These are phyloP conservation scores for Acacia pycnantha DNA, from an alignment of 331 rosid genomes.

Conservation along the genomic window DNA sequence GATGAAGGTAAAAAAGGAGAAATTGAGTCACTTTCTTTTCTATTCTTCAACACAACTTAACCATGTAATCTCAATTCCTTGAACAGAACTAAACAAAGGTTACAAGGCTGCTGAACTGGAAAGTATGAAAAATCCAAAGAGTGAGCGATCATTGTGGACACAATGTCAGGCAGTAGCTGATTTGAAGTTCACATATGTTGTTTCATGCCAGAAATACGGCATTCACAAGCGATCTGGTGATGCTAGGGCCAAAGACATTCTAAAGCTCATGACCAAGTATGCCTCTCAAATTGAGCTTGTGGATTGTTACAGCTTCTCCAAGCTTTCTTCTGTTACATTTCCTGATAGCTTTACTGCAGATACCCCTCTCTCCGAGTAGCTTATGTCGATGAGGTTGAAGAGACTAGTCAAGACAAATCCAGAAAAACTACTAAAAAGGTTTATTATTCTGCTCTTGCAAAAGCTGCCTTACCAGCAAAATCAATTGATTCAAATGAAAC, in stretches of 20 bases:
- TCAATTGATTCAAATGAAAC: constrained; percentile 78
- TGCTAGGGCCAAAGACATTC: constrained; percentile 76
- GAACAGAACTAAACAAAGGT: constrained; percentile 74
- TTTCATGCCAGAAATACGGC: constrained; percentile 92
- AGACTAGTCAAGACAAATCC: constrained; percentile 56
- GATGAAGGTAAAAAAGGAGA: constrained; percentile 55
- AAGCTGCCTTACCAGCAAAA: constrained; percentile 78
- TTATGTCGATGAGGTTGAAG: constrained; percentile 95
- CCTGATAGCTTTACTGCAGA: constrained; percentile 42
- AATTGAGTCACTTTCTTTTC: not conserved
- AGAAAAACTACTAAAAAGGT: constrained; percentile 38
- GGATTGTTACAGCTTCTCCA: constrained; percentile 8
- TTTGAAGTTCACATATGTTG: constrained; percentile 88
- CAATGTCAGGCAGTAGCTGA: constrained; percentile 88
- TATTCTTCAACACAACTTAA: not conserved
- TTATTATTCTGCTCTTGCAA: constrained; percentile 84
- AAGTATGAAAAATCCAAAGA: constrained; percentile 41
- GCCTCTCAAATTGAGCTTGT: constrained; percentile 26
- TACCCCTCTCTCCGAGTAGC: constrained; percentile 96
- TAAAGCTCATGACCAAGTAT: constrained; percentile 84
- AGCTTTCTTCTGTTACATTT: constrained; percentile 22
- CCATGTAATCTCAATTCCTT: constrained; percentile 27
- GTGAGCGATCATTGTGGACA: constrained; percentile 69
- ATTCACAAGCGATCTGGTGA: constrained; percentile 83
- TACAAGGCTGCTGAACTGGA: constrained; percentile 90